phyloP scores from a whole-genome alignment of 2,329 filamentous ascomycete species.

The Fusarium verticillioides region DNA sequence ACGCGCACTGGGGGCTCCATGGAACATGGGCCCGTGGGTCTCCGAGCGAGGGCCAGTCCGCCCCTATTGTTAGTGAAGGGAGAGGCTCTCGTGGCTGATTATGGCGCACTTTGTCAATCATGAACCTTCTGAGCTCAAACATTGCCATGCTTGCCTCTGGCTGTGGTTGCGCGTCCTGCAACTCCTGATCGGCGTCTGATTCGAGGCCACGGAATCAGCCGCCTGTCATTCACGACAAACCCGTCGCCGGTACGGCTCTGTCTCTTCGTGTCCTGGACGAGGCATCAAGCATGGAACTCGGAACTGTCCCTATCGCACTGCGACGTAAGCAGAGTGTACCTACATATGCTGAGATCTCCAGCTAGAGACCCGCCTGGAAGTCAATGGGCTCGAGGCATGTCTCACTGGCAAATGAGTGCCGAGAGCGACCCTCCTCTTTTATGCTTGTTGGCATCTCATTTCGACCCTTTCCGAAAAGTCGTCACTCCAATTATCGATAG shows the following conservation, averaged over 20 bases:
- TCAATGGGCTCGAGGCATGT: conserved; percentile 8
- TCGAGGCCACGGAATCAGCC: conserved; percentile 14
- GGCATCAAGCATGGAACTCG: conserved; percentile 15
- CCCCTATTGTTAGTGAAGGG: conserved; percentile 38
- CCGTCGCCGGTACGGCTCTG: conserved; percentile 13
- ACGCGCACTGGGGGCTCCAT: conserved; percentile 16
- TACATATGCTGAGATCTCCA: conserved; percentile 1
- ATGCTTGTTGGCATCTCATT: conserved; percentile 19
- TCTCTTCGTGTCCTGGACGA: neutral
- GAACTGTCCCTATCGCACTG: conserved; percentile 15
- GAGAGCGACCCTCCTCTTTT: conserved; percentile 28
- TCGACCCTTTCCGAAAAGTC: conserved; percentile 21
- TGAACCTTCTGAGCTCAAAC: conserved; percentile 22
- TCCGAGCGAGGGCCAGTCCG: conserved; percentile 30
- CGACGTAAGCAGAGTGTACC: neutral
- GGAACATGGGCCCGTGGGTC: conserved; percentile 35
- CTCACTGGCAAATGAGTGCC: conserved; percentile 34
- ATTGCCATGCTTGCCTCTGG: conserved; percentile 8
- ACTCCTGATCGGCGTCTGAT: conserved; percentile 38
- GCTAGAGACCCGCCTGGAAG: conserved; percentile 14
- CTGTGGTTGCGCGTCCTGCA: conserved; percentile 43
- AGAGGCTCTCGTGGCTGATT: conserved; percentile 31
- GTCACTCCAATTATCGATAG: neutral
- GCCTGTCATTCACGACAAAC: conserved; percentile 20
- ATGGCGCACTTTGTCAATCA: conserved; percentile 21